Base-by-base conservation (phyloP, 192 early-diverging fungal genomes). In the Linnemannia elongata region DNA sequence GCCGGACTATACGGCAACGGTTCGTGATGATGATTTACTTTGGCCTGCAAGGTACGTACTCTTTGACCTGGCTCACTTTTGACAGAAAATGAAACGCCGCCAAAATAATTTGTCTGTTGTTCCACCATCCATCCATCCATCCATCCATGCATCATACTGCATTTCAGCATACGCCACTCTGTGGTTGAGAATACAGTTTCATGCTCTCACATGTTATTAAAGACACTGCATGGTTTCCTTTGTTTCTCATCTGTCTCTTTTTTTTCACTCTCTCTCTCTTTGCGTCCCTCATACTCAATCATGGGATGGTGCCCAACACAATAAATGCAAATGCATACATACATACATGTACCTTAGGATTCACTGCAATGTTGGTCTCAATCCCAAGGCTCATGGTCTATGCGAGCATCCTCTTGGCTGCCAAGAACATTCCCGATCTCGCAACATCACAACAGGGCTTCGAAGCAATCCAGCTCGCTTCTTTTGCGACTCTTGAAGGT, bases 1-100 rank as follows among this genome's bases (percentile, higher is more conserved):
- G 85, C 76, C 55, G 57, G 1, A 77, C 36, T 24, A 44, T 73
- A 8, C 79, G 79, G 4, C 85, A 87, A 45, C 54, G 79, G 49
- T 35, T 81, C 10, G 63, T 78, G 36, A 74, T 69, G 52, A 66
- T 42, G 35, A 36, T 87, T 24, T 87, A 87, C 76, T 87, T 87
- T 72, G 85, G 85, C 1, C 22, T 78, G 52, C 85, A 87, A 75
- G 85, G 85, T 72, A 87, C 24, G 69, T 78, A 17, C 57, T 33
- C 39, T 20, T 60, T n/a, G 0, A 27, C 57, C 8, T 33, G 42
- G 39, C 35, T 73, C 72, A 30, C 22, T 49, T 38, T 22, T 18
- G 7, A 10, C 60, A 66, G 1, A 30, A 60, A 57, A 66, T 66
- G 60, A 66, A 66, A 66, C 60, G 30, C 60, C 60, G 60, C 60